Percentiles rank a stretch among this genome's conserved stretches.
These are phyloP conservation scores for Sporothrix curviconia DNA, from an alignment of 2,329 filamentous ascomycete species.

Conservation along the genomic window DNA sequence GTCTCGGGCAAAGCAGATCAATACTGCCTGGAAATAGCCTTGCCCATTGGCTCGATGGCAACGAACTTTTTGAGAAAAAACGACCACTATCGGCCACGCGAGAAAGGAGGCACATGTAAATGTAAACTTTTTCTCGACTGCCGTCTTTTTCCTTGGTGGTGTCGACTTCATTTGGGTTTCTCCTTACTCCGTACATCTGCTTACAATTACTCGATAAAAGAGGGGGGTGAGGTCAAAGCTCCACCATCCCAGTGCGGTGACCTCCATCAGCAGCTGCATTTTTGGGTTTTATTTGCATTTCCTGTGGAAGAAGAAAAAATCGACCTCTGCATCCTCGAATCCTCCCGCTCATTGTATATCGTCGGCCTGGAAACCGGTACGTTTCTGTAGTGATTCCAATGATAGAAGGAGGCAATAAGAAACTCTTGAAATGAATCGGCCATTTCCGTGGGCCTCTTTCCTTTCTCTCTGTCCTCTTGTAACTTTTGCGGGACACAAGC, in stretches of 20 bases:
- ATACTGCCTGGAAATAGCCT: not conserved
- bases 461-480: not conserved
- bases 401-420: no score
- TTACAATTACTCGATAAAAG: not conserved
- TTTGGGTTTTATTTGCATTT: no score
- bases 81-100: no score
- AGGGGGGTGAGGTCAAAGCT: not conserved
- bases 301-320: no score
- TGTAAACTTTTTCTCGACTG: no score
- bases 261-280: no score
- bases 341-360: not conserved
- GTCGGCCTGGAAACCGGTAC: conserved; percentile 9
- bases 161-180: not conserved
- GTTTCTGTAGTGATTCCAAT: no score
- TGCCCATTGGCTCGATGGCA: not conserved
- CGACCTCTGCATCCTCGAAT: not conserved
- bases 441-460: not conserved
- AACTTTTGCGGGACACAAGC: no score
- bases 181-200: not conserved
- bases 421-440: no score
- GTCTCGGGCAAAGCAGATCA: conserved; percentile 1
- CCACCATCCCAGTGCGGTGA: not conserved
- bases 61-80: no score
- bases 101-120: no score
- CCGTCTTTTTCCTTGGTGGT: not conserved